A percentile compares a stretch with the other conserved stretches of the same genome.
These are phyloP conservation scores for Aegilops longissima DNA, from an alignment of 176 grass and related monocot genomes.

Conservation along the genomic window DNA sequence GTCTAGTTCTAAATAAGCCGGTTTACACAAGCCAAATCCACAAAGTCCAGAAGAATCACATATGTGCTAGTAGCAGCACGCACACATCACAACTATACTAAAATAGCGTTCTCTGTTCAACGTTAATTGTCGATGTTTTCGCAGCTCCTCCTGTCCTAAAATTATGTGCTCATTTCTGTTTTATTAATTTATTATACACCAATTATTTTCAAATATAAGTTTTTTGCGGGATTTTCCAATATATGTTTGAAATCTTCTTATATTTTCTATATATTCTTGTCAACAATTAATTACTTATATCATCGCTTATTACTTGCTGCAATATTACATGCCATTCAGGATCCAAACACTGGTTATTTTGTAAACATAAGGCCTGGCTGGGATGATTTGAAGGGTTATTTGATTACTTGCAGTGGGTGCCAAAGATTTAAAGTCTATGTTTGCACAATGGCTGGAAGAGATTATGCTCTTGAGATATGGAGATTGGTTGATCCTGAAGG, in stretches of 20 bases:
- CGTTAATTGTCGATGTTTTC: neutral
- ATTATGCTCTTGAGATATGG: conserved; percentile 65
- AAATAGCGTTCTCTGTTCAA: no score
- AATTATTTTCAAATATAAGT: neutral
- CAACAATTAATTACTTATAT: neutral
- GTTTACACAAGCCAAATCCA: neutral
- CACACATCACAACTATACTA: neutral
- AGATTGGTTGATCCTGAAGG: conserved; percentile 60
- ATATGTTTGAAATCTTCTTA: neutral
- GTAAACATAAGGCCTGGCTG: conserved; percentile 61
- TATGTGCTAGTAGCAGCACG: neutral
- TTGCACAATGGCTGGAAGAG: conserved; percentile 70
- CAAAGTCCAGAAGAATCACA: neutral
- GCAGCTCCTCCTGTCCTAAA: neutral
- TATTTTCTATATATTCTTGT: neutral
- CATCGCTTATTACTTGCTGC: neutral
- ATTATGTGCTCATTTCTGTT: neutral
- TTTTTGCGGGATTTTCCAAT: neutral
- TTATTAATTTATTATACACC: neutral
- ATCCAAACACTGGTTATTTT: conserved; percentile 49
- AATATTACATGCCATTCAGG: conserved; percentile 21
- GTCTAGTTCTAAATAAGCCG: neutral
- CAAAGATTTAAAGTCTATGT: conserved; percentile 69
- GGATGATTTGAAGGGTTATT: conserved; percentile 61
- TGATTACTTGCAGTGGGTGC: conserved; percentile 44